These are phyloP conservation scores for Eucalyptus lansdowneana DNA, from an alignment of 345 rosid species.

Conservation along the genomic window DNA sequence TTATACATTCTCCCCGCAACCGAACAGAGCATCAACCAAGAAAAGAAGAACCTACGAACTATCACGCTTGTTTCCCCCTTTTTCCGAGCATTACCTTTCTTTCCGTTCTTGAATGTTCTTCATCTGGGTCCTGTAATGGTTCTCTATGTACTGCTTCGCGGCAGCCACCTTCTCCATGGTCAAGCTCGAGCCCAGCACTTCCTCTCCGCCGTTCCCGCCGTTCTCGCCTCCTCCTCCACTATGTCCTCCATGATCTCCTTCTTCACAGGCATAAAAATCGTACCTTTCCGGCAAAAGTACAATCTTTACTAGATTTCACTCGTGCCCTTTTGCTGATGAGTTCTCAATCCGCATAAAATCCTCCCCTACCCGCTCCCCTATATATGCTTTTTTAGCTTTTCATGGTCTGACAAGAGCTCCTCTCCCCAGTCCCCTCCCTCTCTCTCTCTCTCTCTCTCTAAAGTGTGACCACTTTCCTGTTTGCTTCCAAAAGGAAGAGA, in stretches of 20 bases:
- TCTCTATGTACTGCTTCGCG: constrained; percentile 93
- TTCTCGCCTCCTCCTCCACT: constrained; percentile 10
- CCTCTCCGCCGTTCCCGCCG: constrained; percentile 37
- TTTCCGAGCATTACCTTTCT: constrained; percentile 43
- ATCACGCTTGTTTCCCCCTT: not conserved
- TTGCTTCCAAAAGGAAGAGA: not conserved
- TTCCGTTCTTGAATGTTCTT: constrained; percentile 86
- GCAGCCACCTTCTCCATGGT: constrained; percentile 99
- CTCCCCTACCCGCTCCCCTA: not conserved
- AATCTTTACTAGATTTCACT: not conserved
- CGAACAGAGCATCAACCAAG: not conserved
- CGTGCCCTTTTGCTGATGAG: not conserved
- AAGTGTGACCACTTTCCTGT: not conserved
- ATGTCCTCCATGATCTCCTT: constrained; percentile 3
- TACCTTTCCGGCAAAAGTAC: not conserved
- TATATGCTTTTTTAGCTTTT: not conserved
- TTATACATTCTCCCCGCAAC: not conserved
- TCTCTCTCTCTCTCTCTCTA: not conserved
- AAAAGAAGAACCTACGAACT: not conserved
- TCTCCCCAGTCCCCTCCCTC: not conserved
- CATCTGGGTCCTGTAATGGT: constrained; percentile 87
- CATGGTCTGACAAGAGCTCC: not conserved
- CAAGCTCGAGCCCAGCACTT: constrained; percentile 76
- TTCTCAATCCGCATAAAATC: not conserved
- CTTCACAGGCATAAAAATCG: not conserved